Evolutionary conservation across 169 alveolate genomes (phyloP).

Genomic region (Plasmodium fragile): DNA sequence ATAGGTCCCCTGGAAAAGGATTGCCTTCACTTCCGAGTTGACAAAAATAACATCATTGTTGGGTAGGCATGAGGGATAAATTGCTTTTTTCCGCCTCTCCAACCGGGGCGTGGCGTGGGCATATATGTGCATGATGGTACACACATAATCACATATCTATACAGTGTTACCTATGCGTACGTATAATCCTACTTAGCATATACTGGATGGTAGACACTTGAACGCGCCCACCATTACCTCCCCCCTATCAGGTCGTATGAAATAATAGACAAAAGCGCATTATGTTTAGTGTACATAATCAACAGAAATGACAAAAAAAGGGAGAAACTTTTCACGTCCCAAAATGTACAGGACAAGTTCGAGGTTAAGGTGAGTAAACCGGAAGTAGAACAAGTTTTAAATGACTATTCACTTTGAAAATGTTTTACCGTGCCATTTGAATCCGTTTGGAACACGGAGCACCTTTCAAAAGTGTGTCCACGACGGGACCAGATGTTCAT

Average conservation of each 20-base stretch:
- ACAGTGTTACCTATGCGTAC: neutral
- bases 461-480: neutral
- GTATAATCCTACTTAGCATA: neutral
- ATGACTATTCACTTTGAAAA: neutral
- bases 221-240: neutral
- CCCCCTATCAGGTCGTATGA: slow-evolving; percentile 39
- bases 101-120: neutral
- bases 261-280: slow-evolving; percentile 36
- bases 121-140: neutral
- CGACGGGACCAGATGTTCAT: neutral
- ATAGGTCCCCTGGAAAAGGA: slow-evolving; percentile 48
- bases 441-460: neutral
- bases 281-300: slow-evolving; percentile 25
- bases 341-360: slow-evolving; percentile 45
- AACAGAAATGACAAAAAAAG: slow-evolving; percentile 27
- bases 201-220: neutral
- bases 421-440: neutral
- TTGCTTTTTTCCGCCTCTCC: neutral
- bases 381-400: neutral
- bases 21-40: slow-evolving; percentile 46
- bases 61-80: slow-evolving; percentile 29
- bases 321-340: slow-evolving; percentile 43
- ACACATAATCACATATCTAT: neutral
- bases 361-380: slow-evolving; percentile 46
- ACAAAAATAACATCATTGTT: slow-evolving; percentile 40